phyloP scores from a whole-genome alignment of 73 alveolate species.

The Blepharisma stoltei region DNA sequence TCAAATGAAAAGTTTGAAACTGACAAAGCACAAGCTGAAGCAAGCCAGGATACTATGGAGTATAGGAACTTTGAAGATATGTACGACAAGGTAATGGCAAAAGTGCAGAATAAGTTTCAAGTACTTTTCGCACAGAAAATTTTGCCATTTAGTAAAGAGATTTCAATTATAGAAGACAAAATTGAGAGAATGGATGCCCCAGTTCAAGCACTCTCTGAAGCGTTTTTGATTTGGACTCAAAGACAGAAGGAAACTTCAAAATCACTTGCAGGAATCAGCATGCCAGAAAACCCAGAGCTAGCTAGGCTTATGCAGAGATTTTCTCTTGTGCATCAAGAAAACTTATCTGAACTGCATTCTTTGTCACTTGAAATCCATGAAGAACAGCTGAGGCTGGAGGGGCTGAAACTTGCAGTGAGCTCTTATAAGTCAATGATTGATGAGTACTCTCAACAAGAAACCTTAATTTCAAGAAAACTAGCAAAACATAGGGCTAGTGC shows the following conservation, averaged over 20 bases:
- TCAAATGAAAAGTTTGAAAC: conserved; percentile 14
- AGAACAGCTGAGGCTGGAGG: conserved; percentile 18
- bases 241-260: background rate
- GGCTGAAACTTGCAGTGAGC: conserved; percentile 12
- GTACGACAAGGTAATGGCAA: background rate
- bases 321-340: background rate
- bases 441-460: background rate
- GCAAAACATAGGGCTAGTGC: conserved; percentile 12
- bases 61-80: conserved; percentile 12
- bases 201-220: background rate
- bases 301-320: background rate
- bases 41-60: background rate
- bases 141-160: background rate
- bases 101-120: background rate
- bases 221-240: background rate
- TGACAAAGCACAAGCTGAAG: conserved; percentile 17
- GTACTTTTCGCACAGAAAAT: conserved; percentile 21
- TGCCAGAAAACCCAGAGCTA: background rate
- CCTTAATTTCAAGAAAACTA: background rate
- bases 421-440: conserved; percentile 3
- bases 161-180: conserved; percentile 11
- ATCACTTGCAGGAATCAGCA: background rate
- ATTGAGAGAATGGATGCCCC: conserved; percentile 9
- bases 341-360: background rate
- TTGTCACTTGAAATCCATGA: background rate